These are phyloP conservation scores for Straminergon stramineum DNA, from an alignment of 225 moss, liverwort and hornwort genomes.

Conservation along the genomic window DNA sequence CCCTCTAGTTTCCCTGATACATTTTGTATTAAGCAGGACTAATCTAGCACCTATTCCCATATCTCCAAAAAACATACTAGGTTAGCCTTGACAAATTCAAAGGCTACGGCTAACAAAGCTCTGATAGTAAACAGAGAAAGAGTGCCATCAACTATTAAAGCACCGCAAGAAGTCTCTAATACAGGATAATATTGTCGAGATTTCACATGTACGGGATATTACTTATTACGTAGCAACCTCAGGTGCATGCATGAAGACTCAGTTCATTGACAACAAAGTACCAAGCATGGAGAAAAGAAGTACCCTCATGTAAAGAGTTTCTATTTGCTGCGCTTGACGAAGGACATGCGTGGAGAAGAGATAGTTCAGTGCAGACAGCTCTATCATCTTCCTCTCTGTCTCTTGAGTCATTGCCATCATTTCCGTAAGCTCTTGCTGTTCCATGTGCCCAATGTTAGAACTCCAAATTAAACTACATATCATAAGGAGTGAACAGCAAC, in stretches of 20 bases:
- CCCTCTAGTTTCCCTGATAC: background rate
- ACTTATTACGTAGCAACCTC: background rate
- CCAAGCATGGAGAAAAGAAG: background rate
- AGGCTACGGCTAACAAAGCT: background rate
- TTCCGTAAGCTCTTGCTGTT: slow-evolving; percentile 84
- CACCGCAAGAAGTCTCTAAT: background rate
- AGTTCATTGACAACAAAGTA: background rate
- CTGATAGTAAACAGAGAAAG: background rate
- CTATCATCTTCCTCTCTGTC: slow-evolving; percentile 93
- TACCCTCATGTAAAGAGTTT: slow-evolving; percentile 83
- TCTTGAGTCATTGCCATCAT: slow-evolving; percentile 84
- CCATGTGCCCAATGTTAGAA: background rate
- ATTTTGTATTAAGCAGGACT: background rate
- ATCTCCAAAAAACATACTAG: background rate
- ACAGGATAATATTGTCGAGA: background rate
- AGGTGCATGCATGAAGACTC: background rate
- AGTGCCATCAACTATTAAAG: background rate
- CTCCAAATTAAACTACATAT: background rate
- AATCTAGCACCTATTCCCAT: background rate
- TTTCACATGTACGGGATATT: background rate
- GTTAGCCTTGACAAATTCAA: background rate
- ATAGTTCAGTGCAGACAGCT: slow-evolving; percentile 80
- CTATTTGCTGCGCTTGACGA: slow-evolving; percentile 94
- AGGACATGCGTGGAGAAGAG: slow-evolving; percentile 92
- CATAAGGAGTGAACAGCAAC: background rate